Base-by-base conservation (phyloP, 2,329 filamentous ascomycete species). In the Colletotrichum cereale region DNA sequence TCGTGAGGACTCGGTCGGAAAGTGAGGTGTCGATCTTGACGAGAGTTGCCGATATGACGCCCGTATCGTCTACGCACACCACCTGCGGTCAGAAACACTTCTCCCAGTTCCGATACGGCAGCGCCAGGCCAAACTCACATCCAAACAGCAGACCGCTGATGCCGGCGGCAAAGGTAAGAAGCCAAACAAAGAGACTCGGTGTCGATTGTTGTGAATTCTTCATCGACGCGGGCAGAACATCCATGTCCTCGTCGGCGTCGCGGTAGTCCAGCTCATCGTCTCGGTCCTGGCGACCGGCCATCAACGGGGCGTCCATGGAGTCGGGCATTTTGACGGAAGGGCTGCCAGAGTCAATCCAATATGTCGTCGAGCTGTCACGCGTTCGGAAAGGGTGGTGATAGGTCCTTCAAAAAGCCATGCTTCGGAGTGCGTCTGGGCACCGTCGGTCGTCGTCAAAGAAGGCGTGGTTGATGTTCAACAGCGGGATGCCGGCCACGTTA, bases 61-160 rank as follows among this genome's bases (percentile, higher is more conserved):
- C 90, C 0, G 90, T 92, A 77, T 91, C 90, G 77, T 91, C 89
- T 91, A 69, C 44, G 12, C 11, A 47, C 56, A 53, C 26, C 56
- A 53, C 26, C 21, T 31, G 12, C 16, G 53, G 38, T 72, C 66
- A 73, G 71, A 47, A 58, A 36, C 6, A 29, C 29, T 10, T 57
- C 4, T n/a, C 18, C 24, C n/a, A 53, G 24, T 40, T 42, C 18
- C 7, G 38, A 42, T 42, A 29, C 31, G 12, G 31, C 42, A n/a
- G 36, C 36, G 53, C 48, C 31, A 31, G 66, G 38, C 21, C 52
- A 57, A 61, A 82, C 89, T 75, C 79, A 90, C 90, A 93, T 76
- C 91, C 91, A 82, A 93, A 92, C 0, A 93, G 77, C 1, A 93
- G 82, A 8, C 91, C 91, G 75, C 89, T 91, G 64, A 92, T 90